Evolutionary conservation across 208 protist genomes (phyloP).

Genomic region (Strigomonas culicis): DNA sequence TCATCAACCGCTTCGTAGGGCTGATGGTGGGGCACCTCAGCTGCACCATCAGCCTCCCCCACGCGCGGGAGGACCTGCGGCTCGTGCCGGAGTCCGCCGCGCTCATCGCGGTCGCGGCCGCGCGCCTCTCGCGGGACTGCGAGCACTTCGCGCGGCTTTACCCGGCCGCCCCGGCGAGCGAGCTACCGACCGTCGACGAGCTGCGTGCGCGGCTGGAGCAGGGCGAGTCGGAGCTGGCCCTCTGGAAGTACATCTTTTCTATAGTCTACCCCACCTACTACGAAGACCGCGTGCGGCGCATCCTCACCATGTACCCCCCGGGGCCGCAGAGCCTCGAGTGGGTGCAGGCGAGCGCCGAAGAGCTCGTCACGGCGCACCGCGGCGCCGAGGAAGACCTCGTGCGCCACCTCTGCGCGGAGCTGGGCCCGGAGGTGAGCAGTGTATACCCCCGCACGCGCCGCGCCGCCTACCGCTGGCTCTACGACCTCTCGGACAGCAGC

Average conservation of each 20-base stretch:
- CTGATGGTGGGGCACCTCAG: conserved; percentile 51
- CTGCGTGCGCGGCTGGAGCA: conserved; percentile 20
- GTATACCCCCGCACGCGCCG: conserved; percentile 44
- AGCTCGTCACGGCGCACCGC: conserved; percentile 27
- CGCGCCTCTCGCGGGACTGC: conserved; percentile 25
- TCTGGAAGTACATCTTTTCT: conserved; percentile 35
- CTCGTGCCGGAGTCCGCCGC: conserved; percentile 11
- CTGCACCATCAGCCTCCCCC: conserved; percentile 41
- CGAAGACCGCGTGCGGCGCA: conserved; percentile 24
- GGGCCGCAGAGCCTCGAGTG: conserved; percentile 22
- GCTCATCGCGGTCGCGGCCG: conserved; percentile 18
- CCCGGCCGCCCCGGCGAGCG: neutral
- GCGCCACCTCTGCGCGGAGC: conserved; percentile 39
- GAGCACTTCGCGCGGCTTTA: neutral
- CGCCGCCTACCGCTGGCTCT: conserved; percentile 44
- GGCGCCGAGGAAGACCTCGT: conserved; percentile 55
- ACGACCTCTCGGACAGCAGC: conserved; percentile 33
- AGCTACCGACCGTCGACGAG: neutral
- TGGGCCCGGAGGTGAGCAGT: conserved; percentile 54
- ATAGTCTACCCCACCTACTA: conserved; percentile 42
- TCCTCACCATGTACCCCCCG: conserved; percentile 32
- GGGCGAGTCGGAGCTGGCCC: conserved; percentile 31
- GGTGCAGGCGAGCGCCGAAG: conserved; percentile 19
- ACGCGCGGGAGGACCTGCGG: conserved; percentile 33
- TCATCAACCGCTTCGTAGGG: conserved; percentile 56